Conservation (phyloP, 148 eudicot genomes). For the Vaccinium macrocarpon region DNA sequence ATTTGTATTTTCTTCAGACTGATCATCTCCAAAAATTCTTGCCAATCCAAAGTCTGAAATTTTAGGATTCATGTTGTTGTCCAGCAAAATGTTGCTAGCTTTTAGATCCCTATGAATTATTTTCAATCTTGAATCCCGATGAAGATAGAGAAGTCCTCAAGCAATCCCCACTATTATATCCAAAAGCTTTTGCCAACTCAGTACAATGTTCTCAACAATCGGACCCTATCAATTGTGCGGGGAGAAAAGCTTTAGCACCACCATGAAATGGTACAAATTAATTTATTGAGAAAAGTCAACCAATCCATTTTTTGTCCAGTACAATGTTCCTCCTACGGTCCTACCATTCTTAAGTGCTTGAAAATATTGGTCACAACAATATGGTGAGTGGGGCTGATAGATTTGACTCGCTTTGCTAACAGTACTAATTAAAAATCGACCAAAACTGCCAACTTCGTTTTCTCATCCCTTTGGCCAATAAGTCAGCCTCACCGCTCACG, state of each 20-base stretch:
- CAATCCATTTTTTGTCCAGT: too few relatives aligned
- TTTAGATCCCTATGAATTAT: conserved; percentile 24
- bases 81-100: conserved; percentile 16
- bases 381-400: too few relatives aligned
- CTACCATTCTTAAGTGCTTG: too few relatives aligned
- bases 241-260: too few relatives aligned
- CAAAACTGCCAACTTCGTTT: neutral
- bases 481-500: neutral
- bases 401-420: neutral
- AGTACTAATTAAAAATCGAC: neutral
- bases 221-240: too few relatives aligned
- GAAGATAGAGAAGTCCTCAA: conserved; percentile 25
- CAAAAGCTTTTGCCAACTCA: conserved; percentile 10
- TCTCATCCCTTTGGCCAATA: neutral
- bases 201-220: neutral
- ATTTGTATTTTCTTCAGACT: conserved; percentile 8
- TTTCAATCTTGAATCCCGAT: conserved; percentile 26
- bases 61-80: conserved; percentile 11
- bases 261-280: too few relatives aligned
- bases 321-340: too few relatives aligned
- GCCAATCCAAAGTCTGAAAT: conserved; percentile 13
- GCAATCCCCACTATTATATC: conserved; percentile 22
- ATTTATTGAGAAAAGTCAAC: too few relatives aligned
- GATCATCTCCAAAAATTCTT: conserved; percentile 15
- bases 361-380: too few relatives aligned